Base-by-base conservation (phyloP, 257 asterid species). In the Echium plantagineum region DNA sequence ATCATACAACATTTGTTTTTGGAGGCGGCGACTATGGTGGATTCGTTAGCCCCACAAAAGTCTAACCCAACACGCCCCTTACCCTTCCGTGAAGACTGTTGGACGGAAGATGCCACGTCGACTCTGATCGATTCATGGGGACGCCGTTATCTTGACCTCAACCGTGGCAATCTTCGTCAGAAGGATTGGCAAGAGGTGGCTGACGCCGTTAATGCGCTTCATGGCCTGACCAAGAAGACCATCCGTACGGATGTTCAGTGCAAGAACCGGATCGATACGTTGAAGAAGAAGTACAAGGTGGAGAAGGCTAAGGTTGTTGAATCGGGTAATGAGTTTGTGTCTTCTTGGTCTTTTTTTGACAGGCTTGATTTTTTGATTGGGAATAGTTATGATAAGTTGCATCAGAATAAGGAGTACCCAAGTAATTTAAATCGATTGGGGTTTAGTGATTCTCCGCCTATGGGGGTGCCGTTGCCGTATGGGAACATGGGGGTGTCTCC, bases 171-270 rank as follows among this genome's bases (percentile, higher is more conserved):
- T 61, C 86, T 90, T 62, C 87, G 94, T 0, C 94, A 80, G 73
- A 87, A 87, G 72, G 97, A 90, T 60, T 90, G 96, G 96, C 84
- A 84, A 61, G 90, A 83, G 60, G 96, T 90, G 42, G 88, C 94
- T 0, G 94, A 85, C 54, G 76, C 80, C 46, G 96, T 90, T 0
- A 90, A 85, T 62, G 62, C 72, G 0, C 77, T 58, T 6, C 97
- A 90, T 56, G 96, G 94, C 2, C 90, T 72, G 49, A 79, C 86
- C 12, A 74, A 72, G 76, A 86, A 82, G 79, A 79, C 85, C 4
- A 78, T 64, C 12, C 82, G 94, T 4, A 82, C 89, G 21, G 94
- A 90, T 55, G 82, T 87, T 6, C 96, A 87, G 81, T 87, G 97
- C 55, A 90, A 90, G 74, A 83, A 90, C 60, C 86, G 95, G 81